phyloP scores from a whole-genome alignment of 139 green algal genomes.

The Chlorella sp. region DNA sequence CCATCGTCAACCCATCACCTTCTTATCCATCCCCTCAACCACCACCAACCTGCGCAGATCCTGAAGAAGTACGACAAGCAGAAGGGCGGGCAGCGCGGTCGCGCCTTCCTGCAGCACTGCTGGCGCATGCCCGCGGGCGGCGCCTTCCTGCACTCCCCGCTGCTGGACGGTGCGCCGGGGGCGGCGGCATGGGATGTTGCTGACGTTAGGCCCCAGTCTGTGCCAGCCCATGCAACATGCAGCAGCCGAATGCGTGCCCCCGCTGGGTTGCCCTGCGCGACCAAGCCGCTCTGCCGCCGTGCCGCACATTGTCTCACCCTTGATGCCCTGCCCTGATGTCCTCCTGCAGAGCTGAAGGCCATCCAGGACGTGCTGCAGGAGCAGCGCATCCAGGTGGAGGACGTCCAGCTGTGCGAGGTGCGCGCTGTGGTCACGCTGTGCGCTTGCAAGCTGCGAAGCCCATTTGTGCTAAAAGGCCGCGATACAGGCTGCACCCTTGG shows the following conservation, averaged over 20 bases:
- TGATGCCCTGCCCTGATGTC: too few species aligned
- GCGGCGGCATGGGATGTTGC: too few species aligned
- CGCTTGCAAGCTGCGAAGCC: too few species aligned
- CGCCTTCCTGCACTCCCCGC: constrained; percentile 60
- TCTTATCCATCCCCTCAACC: not conserved
- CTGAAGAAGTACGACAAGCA: constrained; percentile 69
- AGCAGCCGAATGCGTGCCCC: too few species aligned
- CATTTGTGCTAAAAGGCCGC: too few species aligned
- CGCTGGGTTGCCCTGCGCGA: too few species aligned
- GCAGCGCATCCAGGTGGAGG: constrained; percentile 18
- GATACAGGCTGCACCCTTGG: too few species aligned
- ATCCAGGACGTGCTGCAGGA: constrained; percentile 40
- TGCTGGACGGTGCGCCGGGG: constrained; percentile 46
- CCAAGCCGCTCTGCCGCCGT: too few species aligned
- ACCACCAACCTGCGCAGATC: constrained; percentile 48
- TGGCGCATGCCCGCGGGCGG: constrained; percentile 26
- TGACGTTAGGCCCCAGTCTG: too few species aligned
- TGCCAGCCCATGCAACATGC: too few species aligned
- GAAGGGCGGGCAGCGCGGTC: constrained; percentile 36
- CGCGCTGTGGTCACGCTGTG: too few species aligned
- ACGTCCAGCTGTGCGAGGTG: constrained; percentile 1
- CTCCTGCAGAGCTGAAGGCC: constrained; percentile 48
- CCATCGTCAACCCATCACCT: not conserved
- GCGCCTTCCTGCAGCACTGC: constrained; percentile 51
- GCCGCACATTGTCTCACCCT: too few species aligned